Evolutionary conservation across 2,329 filamentous ascomycete genomes (phyloP), one percentile per base, ranked within the genome.

Genomic region (Stemphylium vesicarium): DNA sequence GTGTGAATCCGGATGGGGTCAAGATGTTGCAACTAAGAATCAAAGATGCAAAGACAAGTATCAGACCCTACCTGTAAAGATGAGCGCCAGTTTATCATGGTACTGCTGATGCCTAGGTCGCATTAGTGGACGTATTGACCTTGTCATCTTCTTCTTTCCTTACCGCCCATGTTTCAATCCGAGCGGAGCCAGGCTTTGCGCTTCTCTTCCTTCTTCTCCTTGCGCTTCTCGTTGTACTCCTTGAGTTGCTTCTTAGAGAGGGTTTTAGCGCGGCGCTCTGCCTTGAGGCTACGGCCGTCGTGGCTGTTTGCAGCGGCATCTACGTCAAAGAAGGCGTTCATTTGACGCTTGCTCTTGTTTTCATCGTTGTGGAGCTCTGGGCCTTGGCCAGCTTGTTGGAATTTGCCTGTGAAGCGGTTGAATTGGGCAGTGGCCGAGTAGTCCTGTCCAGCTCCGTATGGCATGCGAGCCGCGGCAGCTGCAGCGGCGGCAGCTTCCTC

Each of bases 301-400:
- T 99, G 93, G 53, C 86, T 85, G 71, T 96, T 97, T 4, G 93
- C 94, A 3, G 92, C 93, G 4, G 92, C 91, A 75, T 98, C 93
- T 38, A 97, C 93, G 72, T 99, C 94, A 75, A 98, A 99, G 78
- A 89, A 98, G 36, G 92, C 91, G 71, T 91, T 90, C 89, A 98
- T 90, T 79, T 98, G 95, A 39, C 95, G 84, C 46, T 82, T 83
- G 56, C 89, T 89, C 81, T 96, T 97, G 71, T 91, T 90, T 71
- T 96, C 92, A 69, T 96, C 92, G 64, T 87, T 89, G 79, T 93
- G 89, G 46, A 88, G 85, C 48, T 95, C 91, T 1, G 91, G 86
- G 3, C 84, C 88, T 60, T 88, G 80, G 10, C 85, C 84, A 2
- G 80, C 80, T 15, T 82, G 79, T 77, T 97, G 93, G 79, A 91